Evolutionary conservation across 2,329 filamentous ascomycete genomes (phyloP), one percentile per base, ranked within the genome.

Genomic region (Phialocephala sp.): DNA sequence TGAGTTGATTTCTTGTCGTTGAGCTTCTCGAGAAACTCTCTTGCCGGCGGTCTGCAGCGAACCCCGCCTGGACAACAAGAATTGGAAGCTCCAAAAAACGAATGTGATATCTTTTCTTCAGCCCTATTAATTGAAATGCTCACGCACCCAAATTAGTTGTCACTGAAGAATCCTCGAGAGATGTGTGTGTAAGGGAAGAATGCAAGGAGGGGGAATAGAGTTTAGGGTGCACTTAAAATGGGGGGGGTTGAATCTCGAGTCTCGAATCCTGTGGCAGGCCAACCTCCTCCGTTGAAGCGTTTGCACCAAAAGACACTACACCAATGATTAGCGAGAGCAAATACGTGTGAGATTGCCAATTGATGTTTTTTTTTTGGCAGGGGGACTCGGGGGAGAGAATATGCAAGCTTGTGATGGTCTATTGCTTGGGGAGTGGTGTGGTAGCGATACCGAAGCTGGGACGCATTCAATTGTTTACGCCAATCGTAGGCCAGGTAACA

Each of bases 1-100:
- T 63, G 68, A 63, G 60, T 35, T 5, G 32, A 54, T 52, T 35
- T 27, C 50, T 54, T 54, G 50, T 54, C 50, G 50, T 54, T 18
- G 50, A 54, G 50, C 50, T 54, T 54, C 50, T 27, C 11, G 50
- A 54, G 50, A 54, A 54, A 9, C 50, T 54, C 50, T 35, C 27
- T 27, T 54, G 22, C 24, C 50, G 24, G 50, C 50, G 50, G 50
- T 54, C 22, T 32, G 50, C 50, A 54, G 14, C 43, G 47, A 54
- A 54, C 50, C 50, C 50, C 50, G 32, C 50, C 50, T 22, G 24
- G 24, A 54, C 24, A 54, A 54, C 50, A 3, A 27, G 27, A 35
- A 2, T 41, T 54, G 11, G 22, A 54, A 35, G 24, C 27, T 27
- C 22, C 50, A 32, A 54, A 8, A 54, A 54, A 54, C 24, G 50